Evolutionary conservation across 257 asterid genomes (phyloP).

Genomic region (Petunia secreta): DNA sequence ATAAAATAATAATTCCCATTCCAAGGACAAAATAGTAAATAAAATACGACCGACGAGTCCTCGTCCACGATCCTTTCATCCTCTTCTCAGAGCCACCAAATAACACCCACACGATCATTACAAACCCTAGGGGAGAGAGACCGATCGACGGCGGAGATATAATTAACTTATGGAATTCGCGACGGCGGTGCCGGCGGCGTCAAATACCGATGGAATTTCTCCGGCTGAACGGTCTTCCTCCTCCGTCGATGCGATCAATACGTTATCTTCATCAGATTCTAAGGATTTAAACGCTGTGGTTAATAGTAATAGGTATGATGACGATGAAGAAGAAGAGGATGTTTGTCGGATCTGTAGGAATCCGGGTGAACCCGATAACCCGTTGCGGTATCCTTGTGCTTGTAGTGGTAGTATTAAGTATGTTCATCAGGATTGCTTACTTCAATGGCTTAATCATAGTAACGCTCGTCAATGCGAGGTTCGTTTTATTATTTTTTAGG

Average conservation of each 20-base stretch:
- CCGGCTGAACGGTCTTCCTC: conserved; percentile 32
- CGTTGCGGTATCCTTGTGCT: conserved; percentile 92
- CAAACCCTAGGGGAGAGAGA: conserved; percentile 53
- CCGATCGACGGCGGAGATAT: conserved; percentile 38
- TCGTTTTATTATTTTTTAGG: background rate
- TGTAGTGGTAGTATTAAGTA: conserved; percentile 97
- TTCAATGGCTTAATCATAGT: conserved; percentile 99
- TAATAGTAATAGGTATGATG: conserved; percentile 55
- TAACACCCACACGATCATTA: conserved; percentile 25
- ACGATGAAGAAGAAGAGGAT: conserved; percentile 92
- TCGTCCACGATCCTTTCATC: conserved; percentile 13
- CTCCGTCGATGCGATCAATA: conserved; percentile 15
- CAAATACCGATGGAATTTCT: conserved; percentile 36
- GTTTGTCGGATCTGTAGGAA: conserved; percentile 99
- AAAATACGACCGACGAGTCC: background rate
- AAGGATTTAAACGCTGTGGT: conserved; percentile 19
- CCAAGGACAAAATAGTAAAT: conserved; percentile 21
- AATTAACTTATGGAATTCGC: conserved; percentile 82
- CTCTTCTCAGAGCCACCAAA: conserved; percentile 12
- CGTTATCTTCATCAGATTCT: conserved; percentile 42
- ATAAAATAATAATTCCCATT: background rate
- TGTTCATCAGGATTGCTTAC: conserved; percentile 96
- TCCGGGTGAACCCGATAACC: conserved; percentile 91
- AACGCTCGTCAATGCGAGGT: conserved; percentile 99
- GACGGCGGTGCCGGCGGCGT: conserved; percentile 53